Conservation (phyloP, 2,329 filamentous ascomycete species). For the Biscogniauxia marginata region DNA sequence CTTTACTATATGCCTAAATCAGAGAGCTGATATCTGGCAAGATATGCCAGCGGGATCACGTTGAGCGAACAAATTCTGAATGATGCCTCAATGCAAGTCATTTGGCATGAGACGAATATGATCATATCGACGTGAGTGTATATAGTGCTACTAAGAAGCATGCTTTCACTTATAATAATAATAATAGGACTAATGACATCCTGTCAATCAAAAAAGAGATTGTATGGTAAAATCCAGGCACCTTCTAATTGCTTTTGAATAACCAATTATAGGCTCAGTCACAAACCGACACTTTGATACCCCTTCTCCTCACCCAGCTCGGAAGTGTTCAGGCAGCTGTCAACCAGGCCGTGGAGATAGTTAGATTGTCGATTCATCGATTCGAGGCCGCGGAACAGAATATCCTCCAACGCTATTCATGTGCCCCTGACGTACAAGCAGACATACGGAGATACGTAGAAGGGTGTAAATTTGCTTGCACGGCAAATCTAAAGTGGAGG, state of each 20-base stretch:
- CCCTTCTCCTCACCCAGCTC: slow-evolving; percentile 8
- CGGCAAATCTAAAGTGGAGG: slow-evolving; percentile 17
- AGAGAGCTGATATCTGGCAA: slow-evolving; percentile 1
- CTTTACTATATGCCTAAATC: not conserved
- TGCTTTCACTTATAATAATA: no score
- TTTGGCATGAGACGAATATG: slow-evolving; percentile 14
- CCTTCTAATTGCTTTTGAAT: slow-evolving; percentile 3
- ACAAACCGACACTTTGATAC: slow-evolving; percentile 11
- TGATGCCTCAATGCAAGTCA: slow-evolving; percentile 10
- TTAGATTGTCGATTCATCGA: slow-evolving; percentile 2
- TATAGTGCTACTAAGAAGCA: not conserved
- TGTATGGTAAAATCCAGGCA: no score
- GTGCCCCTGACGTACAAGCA: slow-evolving; percentile 2
- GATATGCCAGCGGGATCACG: slow-evolving; percentile 10
- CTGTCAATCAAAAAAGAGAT: slow-evolving; percentile 19
- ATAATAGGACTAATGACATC: slow-evolving; percentile 16
- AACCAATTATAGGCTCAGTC: slow-evolving; percentile 11
- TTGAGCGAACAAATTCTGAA: slow-evolving; percentile 4
- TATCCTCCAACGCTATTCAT: slow-evolving; percentile 5
- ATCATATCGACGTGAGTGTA: slow-evolving; percentile 9
- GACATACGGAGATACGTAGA: slow-evolving; percentile 12
- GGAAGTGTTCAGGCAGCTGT: slow-evolving; percentile 14
- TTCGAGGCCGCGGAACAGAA: slow-evolving; percentile 9
- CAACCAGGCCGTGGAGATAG: slow-evolving; percentile 4
- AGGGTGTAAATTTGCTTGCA: slow-evolving; percentile 16